Conservation (phyloP, 805 yeast species). For the Peterozyma toletana region DNA sequence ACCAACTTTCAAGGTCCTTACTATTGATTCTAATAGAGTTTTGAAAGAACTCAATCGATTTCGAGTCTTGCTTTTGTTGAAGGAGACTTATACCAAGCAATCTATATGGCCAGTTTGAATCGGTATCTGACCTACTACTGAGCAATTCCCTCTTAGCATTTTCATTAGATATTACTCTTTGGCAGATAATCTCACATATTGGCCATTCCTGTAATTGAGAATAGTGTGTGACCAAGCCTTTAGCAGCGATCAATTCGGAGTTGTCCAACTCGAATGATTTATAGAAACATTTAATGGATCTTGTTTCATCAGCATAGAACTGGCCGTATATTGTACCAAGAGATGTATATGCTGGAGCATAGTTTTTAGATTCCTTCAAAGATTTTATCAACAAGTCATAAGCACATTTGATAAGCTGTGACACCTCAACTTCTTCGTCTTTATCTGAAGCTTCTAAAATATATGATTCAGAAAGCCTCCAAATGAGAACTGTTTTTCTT, state of each 20-base stretch:
- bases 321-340: conserved; percentile 69
- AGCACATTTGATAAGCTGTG: conserved; percentile 33
- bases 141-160: conserved; percentile 43
- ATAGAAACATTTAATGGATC: conserved; percentile 82
- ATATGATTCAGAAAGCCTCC: conserved; percentile 70
- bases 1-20: conserved; percentile 75
- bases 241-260: conserved; percentile 69
- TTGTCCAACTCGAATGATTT: conserved; percentile 86
- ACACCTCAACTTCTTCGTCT: conserved; percentile 16
- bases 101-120: conserved; percentile 78
- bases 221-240: conserved; percentile 62
- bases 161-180: conserved; percentile 58
- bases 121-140: conserved; percentile 15
- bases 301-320: conserved; percentile 45
- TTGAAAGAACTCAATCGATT: conserved; percentile 87
- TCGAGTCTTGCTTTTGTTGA: conserved; percentile 62
- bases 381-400: conserved; percentile 54
- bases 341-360: conserved; percentile 76
- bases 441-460: conserved; percentile 23
- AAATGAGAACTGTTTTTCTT: conserved; percentile 49
- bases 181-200: conserved; percentile 68
- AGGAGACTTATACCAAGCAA: conserved; percentile 75
- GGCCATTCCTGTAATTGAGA: conserved; percentile 73
- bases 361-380: conserved; percentile 53
- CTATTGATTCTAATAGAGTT: conserved; percentile 67